These are phyloP conservation scores for Mycena citricolor DNA, from an alignment of 1,284 basidiomycete genomes.

Conservation along the genomic window DNA sequence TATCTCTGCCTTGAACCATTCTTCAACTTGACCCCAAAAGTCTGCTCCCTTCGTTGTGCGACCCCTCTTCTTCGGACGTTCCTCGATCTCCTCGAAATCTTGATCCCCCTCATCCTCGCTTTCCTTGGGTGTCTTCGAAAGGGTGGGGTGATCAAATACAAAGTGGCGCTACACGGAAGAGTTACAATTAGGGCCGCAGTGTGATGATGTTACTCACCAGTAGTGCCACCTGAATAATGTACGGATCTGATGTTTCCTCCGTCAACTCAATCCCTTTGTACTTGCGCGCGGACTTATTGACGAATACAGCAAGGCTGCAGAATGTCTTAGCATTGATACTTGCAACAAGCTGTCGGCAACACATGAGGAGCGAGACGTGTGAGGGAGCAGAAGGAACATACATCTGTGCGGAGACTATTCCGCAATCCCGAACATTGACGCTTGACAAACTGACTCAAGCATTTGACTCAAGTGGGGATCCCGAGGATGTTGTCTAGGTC, in stretches of 20 bases:
- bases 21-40: constrained; percentile 8
- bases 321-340: constrained; percentile 3
- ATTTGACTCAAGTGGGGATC: background rate
- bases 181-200: background rate
- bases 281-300: background rate
- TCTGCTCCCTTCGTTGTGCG: background rate
- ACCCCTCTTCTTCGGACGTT: constrained; percentile 4
- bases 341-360: background rate
- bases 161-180: constrained; percentile 1
- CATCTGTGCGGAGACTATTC: constrained; percentile 2
- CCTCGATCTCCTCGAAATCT: background rate
- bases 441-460: background rate
- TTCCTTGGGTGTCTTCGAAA: background rate
- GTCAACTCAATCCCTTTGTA: background rate
- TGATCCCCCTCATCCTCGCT: background rate
- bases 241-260: background rate
- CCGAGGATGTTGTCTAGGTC: constrained; percentile 9
- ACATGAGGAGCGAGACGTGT: too few relatives aligned
- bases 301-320: background rate
- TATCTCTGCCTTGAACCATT: constrained; percentile 3
- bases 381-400: background rate
- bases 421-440: constrained; percentile 1
- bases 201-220: constrained; percentile 1
- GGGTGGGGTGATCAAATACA: constrained; percentile 2
- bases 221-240: constrained; percentile 1